Percentiles rank a stretch among this genome's conserved stretches.
These are phyloP conservation scores for Tritrichomonas foetus DNA, from an alignment of 208 protist species.

Conservation along the genomic window DNA sequence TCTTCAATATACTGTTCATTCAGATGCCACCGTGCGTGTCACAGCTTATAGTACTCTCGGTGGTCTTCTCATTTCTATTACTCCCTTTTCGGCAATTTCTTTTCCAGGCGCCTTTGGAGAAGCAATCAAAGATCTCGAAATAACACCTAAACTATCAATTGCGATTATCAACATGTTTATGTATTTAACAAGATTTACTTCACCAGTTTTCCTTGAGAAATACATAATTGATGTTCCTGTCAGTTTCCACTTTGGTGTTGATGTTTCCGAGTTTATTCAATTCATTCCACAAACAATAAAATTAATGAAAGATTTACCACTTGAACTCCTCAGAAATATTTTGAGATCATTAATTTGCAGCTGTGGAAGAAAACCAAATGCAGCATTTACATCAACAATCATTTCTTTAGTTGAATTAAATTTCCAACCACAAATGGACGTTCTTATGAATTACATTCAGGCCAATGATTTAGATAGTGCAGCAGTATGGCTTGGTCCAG, in stretches of 20 bases:
- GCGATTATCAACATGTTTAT: conserved; percentile 15
- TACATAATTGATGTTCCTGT: not conserved
- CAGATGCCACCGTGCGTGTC: not conserved
- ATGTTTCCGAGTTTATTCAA: not conserved
- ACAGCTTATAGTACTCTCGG: not conserved
- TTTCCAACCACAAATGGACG: not conserved
- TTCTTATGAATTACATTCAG: not conserved
- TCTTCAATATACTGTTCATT: not conserved
- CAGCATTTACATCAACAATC: not conserved
- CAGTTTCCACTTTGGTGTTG: not conserved
- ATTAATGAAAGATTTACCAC: conserved; percentile 15
- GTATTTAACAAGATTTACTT: conserved; percentile 19
- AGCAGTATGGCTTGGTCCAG: not conserved
- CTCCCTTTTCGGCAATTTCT: not conserved
- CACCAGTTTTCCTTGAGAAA: not conserved
- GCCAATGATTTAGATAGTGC: not conserved
- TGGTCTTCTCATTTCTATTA: not conserved
- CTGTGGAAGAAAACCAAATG: conserved; percentile 21
- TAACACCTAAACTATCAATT: conserved; percentile 19
- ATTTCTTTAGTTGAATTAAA: not conserved
- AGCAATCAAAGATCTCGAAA: not conserved
- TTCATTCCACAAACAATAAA: not conserved
- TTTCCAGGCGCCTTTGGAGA: not conserved
- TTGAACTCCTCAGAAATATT: not conserved
- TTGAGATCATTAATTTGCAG: not conserved